Percentiles rank a stretch among this genome's conserved stretches.
Conservation (phyloP, 345 rosid species). For the Gossypium ekmanianum region DNA sequence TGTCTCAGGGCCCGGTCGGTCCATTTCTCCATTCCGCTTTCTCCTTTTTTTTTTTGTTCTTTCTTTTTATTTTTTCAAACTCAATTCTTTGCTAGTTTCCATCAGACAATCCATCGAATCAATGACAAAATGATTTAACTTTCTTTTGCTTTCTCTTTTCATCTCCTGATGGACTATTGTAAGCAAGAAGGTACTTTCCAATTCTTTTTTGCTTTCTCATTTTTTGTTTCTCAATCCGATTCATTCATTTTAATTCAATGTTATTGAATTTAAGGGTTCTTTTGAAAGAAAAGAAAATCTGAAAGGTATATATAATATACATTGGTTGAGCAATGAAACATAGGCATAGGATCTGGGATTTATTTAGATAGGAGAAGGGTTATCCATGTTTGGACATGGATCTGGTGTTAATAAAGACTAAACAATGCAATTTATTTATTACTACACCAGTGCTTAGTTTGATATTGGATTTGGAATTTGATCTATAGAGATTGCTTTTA, state of each 20-base stretch:
- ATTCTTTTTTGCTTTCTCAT: no score
- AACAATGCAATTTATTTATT: no score
- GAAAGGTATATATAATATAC: not conserved
- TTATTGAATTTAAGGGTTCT: not conserved
- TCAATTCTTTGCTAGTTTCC: not conserved
- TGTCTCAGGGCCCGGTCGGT: not conserved
- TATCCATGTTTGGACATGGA: no score
- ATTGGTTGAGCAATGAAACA: slow-evolving; percentile 11
- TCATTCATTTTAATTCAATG: not conserved
- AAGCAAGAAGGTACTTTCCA: not conserved
- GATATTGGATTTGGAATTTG: not conserved
- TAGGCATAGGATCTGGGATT: not conserved
- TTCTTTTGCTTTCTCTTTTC: not conserved
- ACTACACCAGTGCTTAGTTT: no score
- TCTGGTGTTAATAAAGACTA: no score
- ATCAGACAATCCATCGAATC: not conserved
- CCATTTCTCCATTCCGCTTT: not conserved
- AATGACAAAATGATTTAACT: not conserved
- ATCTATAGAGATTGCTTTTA: not conserved
- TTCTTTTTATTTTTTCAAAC: not conserved
- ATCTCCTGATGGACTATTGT: not conserved
- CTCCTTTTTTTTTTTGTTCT: not conserved
- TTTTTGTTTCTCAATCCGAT: not conserved
- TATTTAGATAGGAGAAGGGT: no score
- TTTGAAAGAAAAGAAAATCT: not conserved